Percentiles rank a stretch among this genome's conserved stretches.
phyloP scores from a whole-genome alignment of 2,329 filamentous ascomycete genomes.

The Domatiomyces globalis region DNA sequence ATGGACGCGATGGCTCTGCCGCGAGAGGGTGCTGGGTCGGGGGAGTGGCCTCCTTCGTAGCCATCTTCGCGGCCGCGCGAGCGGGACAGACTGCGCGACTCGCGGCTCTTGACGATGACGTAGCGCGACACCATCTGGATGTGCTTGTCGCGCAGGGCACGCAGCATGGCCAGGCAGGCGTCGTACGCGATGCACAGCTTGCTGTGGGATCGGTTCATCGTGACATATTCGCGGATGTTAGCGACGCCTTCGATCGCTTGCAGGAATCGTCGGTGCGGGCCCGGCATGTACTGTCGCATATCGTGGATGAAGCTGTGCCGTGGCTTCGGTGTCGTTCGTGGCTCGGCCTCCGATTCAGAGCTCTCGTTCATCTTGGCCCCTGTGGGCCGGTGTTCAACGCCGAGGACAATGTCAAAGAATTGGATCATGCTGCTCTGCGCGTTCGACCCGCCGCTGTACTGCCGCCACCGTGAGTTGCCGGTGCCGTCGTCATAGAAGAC shows the following conservation, averaged over 20 bases:
- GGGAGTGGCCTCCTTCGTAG: slow-evolving; percentile 26
- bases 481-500: slow-evolving; percentile 75
- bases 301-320: slow-evolving; percentile 87
- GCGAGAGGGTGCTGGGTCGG: slow-evolving; percentile 19
- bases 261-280: slow-evolving; percentile 77
- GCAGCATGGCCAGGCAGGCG: slow-evolving; percentile 69
- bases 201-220: slow-evolving; percentile 44
- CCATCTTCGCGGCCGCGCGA: slow-evolving; percentile 30
- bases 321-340: slow-evolving; percentile 36
- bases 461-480: slow-evolving; percentile 54
- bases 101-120: slow-evolving; percentile 76
- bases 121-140: slow-evolving; percentile 94
- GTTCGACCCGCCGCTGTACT: slow-evolving; percentile 89
- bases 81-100: slow-evolving; percentile 49
- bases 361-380: slow-evolving; percentile 44
- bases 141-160: slow-evolving; percentile 75
- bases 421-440: slow-evolving; percentile 94
- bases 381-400: slow-evolving; percentile 79
- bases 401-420: slow-evolving; percentile 87
- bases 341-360: slow-evolving; percentile 33
- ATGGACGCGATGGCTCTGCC: slow-evolving; percentile 15
- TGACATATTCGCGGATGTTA: slow-evolving; percentile 77
- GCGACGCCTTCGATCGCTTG: slow-evolving; percentile 63
- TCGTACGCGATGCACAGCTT: slow-evolving; percentile 72
- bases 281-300: slow-evolving; percentile 96